phyloP scores from a whole-genome alignment of 352 stramenopile genomes.

The Pythium grandisporangium region DNA sequence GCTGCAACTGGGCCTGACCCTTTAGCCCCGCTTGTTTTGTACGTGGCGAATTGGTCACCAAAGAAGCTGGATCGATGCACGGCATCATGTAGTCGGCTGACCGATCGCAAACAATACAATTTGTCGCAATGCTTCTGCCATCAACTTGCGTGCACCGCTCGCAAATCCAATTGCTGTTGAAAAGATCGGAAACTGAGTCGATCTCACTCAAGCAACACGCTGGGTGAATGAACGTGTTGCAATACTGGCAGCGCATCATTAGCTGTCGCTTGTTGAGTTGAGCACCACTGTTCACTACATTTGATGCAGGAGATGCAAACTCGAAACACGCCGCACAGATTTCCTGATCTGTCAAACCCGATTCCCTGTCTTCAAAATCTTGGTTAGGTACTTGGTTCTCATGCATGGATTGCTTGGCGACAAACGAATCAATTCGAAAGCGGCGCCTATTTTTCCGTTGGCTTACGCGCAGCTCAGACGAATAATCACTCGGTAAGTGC shows the following conservation, averaged over 20 bases:
- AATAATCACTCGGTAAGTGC: constrained; percentile 45
- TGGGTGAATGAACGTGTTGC: constrained; percentile 73
- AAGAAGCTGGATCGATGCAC: constrained; percentile 18
- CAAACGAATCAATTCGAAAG: constrained; percentile 75
- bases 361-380: background rate
- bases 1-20: background rate
- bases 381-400: background rate
- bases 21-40: too few relatives aligned
- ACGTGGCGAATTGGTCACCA: too few relatives aligned
- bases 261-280: constrained; percentile 66
- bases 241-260: constrained; percentile 82
- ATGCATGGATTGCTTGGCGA: constrained; percentile 44
- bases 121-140: constrained; percentile 16
- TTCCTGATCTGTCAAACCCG: constrained; percentile 57
- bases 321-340: constrained; percentile 75
- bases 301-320: constrained; percentile 40
- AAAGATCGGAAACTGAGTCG: constrained; percentile 36
- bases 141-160: constrained; percentile 58
- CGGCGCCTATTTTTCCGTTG: constrained; percentile 40
- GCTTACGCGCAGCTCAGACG: constrained; percentile 23
- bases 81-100: constrained; percentile 77
- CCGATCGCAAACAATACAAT: constrained; percentile 59
- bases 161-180: constrained; percentile 81
- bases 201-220: constrained; percentile 76
- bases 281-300: constrained; percentile 29